Evolutionary conservation across 2,329 filamentous ascomycete species (phyloP).

Genomic region (Eutypa lata): DNA sequence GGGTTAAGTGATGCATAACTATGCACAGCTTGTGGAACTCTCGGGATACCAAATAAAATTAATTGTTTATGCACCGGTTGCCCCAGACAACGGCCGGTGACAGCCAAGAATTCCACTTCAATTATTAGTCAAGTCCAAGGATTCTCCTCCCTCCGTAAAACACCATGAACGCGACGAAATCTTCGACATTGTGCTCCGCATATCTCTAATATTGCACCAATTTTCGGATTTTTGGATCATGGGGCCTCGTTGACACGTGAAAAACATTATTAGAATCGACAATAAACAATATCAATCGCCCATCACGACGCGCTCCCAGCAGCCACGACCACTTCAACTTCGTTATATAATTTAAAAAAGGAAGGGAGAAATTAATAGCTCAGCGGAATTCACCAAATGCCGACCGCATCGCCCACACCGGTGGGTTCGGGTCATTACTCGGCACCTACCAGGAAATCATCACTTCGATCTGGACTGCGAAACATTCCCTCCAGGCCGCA

Average conservation of each 20-base stretch:
- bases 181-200: slow-evolving; percentile 32
- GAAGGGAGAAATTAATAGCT: slow-evolving; percentile 3
- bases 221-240: slow-evolving; percentile 34
- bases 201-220: slow-evolving; percentile 32
- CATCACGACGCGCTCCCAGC: too few relatives aligned
- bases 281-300: slow-evolving; percentile 23
- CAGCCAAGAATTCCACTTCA: slow-evolving; percentile 3
- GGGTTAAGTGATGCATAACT: too few relatives aligned
- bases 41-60: background rate
- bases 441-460: slow-evolving; percentile 48
- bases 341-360: slow-evolving; percentile 8
- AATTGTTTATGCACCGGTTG: slow-evolving; percentile 16
- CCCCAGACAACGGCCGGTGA: slow-evolving; percentile 21
- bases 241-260: slow-evolving; percentile 37
- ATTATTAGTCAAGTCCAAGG: background rate
- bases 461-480: slow-evolving; percentile 53
- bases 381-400: slow-evolving; percentile 18
- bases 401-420: slow-evolving; percentile 40
- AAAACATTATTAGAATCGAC: slow-evolving; percentile 30
- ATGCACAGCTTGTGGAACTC: too few relatives aligned
- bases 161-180: slow-evolving; percentile 22
- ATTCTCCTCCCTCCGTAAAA: background rate
- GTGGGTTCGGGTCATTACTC: slow-evolving; percentile 46
- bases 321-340: slow-evolving; percentile 3
- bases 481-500: slow-evolving; percentile 46